These are phyloP conservation scores for Melampsora americana DNA, from an alignment of 1,284 basidiomycete species.

Conservation along the genomic window DNA sequence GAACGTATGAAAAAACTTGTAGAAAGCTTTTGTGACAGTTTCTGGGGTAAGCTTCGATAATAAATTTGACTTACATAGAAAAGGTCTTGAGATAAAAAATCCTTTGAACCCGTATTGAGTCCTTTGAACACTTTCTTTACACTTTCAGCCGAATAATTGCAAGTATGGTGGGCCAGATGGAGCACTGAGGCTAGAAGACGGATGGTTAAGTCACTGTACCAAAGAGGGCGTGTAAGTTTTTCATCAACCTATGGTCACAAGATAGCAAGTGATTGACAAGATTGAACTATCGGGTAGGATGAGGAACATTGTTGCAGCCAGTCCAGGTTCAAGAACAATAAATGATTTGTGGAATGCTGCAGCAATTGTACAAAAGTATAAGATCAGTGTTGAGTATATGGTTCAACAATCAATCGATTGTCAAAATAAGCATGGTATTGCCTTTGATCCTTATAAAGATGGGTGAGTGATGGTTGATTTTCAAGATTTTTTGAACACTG, in stretches of 20 bases:
- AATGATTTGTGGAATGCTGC: constrained; percentile 19
- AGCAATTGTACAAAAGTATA: constrained; percentile 20
- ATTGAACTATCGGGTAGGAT: background rate
- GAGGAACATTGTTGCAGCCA: constrained; percentile 13
- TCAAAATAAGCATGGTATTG: constrained; percentile 19
- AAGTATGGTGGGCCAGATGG: constrained; percentile 30
- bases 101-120: background rate
- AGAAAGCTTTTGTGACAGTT: constrained; percentile 39
- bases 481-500: background rate
- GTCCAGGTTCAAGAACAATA: constrained; percentile 11
- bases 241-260: background rate
- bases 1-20: background rate
- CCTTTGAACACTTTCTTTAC: background rate
- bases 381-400: constrained; percentile 31
- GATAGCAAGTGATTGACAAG: background rate
- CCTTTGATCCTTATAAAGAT: constrained; percentile 29
- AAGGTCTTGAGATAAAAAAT: background rate
- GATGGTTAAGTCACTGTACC: constrained; percentile 31
- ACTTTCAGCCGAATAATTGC: background rate
- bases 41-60: constrained; percentile 11
- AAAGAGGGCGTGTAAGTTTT: constrained; percentile 26
- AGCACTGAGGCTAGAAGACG: constrained; percentile 34
- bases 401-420: constrained; percentile 29
- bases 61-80: too few relatives aligned
- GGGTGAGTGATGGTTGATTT: background rate